Evolutionary conservation across 805 yeast species (phyloP), one percentile per base, ranked within the genome.

Genomic region (Kuraishia borneana): DNA sequence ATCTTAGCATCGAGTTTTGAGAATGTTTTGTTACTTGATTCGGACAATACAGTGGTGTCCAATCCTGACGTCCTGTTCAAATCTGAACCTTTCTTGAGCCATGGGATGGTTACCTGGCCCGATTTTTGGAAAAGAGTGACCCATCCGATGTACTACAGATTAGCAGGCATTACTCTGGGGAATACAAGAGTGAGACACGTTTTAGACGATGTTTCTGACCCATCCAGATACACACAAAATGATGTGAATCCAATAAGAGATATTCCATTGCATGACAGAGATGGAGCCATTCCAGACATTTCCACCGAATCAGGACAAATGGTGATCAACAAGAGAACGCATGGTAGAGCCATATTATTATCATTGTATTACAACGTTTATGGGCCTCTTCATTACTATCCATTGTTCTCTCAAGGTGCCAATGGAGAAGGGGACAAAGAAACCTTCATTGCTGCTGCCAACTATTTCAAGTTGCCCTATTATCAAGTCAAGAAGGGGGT

Each of bases 361-460:
- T 63, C 76, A 1, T 53, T 71, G 26, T 72, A 68, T 46, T 72
- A 72, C 45, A 72, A 72, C 42, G 54, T 63, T 38, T 66, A 65
- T 46, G 76, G 76, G 0, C 75, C 74, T 4, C 49, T 56, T 13
- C 50, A 61, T 34, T 70, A 55, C 41, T 70, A 69, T 39, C 68
- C 65, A 18, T 47, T 70, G 14, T 54, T 69, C 32, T 60, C 70
- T 0, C 63, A 67, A 48, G 74, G 74, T 42, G 51, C 55, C 4
- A 35, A 39, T 19, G 78, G 78, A 9, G 76, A 72, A 49, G 78
- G 78, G 23, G 78, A 72, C 43, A 72, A 72, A 43, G 78, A 72
- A 39, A 72, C 78, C 2, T 72, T 72, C 42, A 52, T 63, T 41
- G 76, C 76, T 0, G 75, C 76, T 4, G 67, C 74, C 6, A 51